These are phyloP conservation scores for Zymoseptoria crescenta DNA, from an alignment of 2,329 filamentous ascomycete genomes.

Conservation along the genomic window DNA sequence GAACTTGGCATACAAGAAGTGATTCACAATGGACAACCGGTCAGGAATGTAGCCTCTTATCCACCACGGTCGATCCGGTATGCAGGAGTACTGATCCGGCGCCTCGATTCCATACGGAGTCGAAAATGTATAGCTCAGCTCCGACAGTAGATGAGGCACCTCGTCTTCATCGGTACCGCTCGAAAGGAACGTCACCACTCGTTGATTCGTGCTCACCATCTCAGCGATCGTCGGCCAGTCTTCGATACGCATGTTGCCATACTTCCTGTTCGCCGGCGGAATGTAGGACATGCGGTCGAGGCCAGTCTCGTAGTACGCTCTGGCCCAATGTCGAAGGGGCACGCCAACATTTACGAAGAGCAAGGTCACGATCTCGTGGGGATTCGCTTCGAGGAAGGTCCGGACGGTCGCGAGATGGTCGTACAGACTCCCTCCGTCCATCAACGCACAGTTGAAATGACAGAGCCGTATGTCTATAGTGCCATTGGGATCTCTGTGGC, in stretches of 20 bases:
- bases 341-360: constrained; percentile 34
- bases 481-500: constrained; percentile 17
- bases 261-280: constrained; percentile 21
- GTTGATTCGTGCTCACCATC: constrained; percentile 35
- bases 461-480: constrained; percentile 19
- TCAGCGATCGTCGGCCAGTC: constrained; percentile 38
- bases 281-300: constrained; percentile 39
- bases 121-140: constrained; percentile 39
- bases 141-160: constrained; percentile 34
- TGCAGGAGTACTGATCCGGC: constrained; percentile 29
- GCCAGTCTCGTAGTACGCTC: constrained; percentile 46
- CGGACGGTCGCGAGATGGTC: constrained; percentile 13
- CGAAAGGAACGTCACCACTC: constrained; percentile 40
- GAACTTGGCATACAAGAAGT: constrained; percentile 40
- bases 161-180: constrained; percentile 32
- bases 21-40: constrained; percentile 41
- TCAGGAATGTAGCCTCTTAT: constrained; percentile 31
- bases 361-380: constrained; percentile 21
- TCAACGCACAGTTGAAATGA: constrained; percentile 24
- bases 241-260: constrained; percentile 26
- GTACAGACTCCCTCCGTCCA: constrained; percentile 21
- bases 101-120: constrained; percentile 34
- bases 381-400: constrained; percentile 17
- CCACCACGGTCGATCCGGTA: constrained; percentile 35
- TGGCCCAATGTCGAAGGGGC: constrained; percentile 36